phyloP scores from a whole-genome alignment of 495 filamentous ascomycete species.

The Thermochaetoides thermophila region DNA sequence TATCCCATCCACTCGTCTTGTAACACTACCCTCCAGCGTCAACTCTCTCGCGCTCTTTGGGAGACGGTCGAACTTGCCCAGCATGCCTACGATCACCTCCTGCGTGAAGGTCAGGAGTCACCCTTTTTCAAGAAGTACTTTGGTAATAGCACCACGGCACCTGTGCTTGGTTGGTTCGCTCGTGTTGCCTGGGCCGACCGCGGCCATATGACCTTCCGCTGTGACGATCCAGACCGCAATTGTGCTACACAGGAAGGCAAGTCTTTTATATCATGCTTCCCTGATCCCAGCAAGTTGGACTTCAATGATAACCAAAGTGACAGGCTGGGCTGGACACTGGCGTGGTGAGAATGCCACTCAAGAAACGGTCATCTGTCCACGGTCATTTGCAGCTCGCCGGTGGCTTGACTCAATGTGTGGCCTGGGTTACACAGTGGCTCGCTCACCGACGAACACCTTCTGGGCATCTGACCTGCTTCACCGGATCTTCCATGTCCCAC shows the following conservation, averaged over 20 bases:
- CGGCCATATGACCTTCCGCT: constrained; percentile 35
- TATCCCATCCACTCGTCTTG: constrained; percentile 22
- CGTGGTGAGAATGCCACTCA: constrained; percentile 40
- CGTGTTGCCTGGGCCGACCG: constrained; percentile 33
- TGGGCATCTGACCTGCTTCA: constrained; percentile 44
- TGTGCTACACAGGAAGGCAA: constrained; percentile 31
- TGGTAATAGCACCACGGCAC: constrained; percentile 28
- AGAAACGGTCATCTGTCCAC: constrained; percentile 46
- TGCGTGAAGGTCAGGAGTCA: constrained; percentile 35
- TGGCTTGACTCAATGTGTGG: constrained; percentile 38
- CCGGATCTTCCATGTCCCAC: constrained; percentile 38
- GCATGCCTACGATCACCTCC: constrained; percentile 33
- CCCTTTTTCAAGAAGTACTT: constrained; percentile 44
- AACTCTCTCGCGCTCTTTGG: constrained; percentile 31
- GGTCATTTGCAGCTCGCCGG: constrained; percentile 35
- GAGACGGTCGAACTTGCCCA: constrained; percentile 34
- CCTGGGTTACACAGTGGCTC: constrained; percentile 36
- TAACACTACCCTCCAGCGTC: constrained; percentile 35
- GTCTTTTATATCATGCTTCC: not conserved
- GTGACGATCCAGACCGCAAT: constrained; percentile 45
- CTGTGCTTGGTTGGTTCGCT: constrained; percentile 38
- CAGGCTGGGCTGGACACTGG: constrained; percentile 45
- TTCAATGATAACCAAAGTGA: not conserved
- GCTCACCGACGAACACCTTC: constrained; percentile 33
- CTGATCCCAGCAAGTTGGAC: not conserved